phyloP scores from a whole-genome alignment of 2,329 filamentous ascomycete genomes.

The Fusarium dimerum region DNA sequence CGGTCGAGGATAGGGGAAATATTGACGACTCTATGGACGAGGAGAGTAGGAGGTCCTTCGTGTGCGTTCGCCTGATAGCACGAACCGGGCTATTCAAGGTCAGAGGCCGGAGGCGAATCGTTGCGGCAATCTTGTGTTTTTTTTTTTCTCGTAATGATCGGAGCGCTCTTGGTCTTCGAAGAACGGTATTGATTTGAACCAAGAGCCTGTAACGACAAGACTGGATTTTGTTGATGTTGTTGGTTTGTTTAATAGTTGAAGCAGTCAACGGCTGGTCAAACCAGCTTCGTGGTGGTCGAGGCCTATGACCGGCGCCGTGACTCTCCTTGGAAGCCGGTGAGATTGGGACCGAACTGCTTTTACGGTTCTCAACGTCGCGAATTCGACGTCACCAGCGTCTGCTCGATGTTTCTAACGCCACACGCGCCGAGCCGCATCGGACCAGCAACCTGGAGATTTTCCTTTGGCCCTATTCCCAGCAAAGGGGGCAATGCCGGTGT shows the following conservation, averaged over 20 bases:
- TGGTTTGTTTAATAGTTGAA: conserved; percentile 14
- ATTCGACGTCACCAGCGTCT: conserved; percentile 27
- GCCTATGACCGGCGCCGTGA: conserved; percentile 23
- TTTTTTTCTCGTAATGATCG: conserved; percentile 5
- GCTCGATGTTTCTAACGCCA: conserved; percentile 27
- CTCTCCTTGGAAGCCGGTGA: conserved; percentile 18
- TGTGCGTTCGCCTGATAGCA: neutral
- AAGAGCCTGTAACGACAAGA: conserved; percentile 4
- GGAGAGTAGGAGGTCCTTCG: conserved; percentile 11
- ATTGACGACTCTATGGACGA: conserved; percentile 5
- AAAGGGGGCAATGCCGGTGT: conserved; percentile 24
- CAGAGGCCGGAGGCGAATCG: conserved; percentile 3
- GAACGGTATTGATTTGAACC: conserved; percentile 1
- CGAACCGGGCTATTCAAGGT: neutral
- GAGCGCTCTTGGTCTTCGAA: conserved; percentile 4
- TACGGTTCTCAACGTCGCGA: conserved; percentile 24
- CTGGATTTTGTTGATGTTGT: conserved; percentile 3
- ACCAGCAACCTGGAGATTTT: conserved; percentile 13
- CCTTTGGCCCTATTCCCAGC: conserved; percentile 16
- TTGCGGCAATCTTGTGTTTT: conserved; percentile 7
- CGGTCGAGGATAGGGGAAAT: conserved; percentile 10
- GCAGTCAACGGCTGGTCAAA: conserved; percentile 3
- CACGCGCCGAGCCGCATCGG: conserved; percentile 23
- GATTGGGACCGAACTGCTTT: conserved; percentile 25
- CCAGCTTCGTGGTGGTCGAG: conserved; percentile 13